Percentiles rank a stretch among this genome's conserved stretches.
These are phyloP conservation scores for Nephelium lappaceum DNA, from an alignment of 345 rosid genomes.

Conservation along the genomic window DNA sequence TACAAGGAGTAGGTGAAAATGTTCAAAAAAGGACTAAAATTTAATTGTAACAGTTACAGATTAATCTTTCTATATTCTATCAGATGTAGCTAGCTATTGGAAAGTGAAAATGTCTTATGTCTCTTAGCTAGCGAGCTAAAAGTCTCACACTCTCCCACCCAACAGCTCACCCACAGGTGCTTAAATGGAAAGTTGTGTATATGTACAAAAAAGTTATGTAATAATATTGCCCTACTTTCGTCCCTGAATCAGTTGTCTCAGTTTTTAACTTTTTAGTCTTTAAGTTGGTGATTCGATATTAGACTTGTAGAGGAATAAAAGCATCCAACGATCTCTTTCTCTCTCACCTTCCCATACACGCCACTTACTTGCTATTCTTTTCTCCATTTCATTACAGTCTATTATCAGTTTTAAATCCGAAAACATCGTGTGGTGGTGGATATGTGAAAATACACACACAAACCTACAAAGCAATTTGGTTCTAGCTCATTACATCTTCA, in stretches of 20 bases:
- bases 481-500: not conserved
- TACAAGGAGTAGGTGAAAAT: not conserved
- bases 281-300: not conserved
- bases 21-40: not conserved
- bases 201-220: not conserved
- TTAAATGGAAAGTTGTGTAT: conserved; percentile 11
- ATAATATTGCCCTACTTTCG: conserved; percentile 12
- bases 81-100: not conserved
- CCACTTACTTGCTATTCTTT: not conserved
- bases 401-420: no score
- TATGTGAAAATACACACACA: no score
- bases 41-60: not conserved
- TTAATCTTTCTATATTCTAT: not conserved
- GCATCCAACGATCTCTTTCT: conserved; percentile 14
- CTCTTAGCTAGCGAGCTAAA: not conserved
- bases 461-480: no score
- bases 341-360: conserved; percentile 16
- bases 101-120: not conserved
- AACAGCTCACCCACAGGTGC: conserved; percentile 10
- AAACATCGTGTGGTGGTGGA: no score
- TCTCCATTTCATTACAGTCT: not conserved
- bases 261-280: conserved; percentile 6
- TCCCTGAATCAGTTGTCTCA: not conserved
- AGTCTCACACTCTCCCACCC: not conserved
- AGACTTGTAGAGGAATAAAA: conserved; percentile 19